phyloP scores from a whole-genome alignment of 2,329 filamentous ascomycete genomes.

The Aureobasidium musti region DNA sequence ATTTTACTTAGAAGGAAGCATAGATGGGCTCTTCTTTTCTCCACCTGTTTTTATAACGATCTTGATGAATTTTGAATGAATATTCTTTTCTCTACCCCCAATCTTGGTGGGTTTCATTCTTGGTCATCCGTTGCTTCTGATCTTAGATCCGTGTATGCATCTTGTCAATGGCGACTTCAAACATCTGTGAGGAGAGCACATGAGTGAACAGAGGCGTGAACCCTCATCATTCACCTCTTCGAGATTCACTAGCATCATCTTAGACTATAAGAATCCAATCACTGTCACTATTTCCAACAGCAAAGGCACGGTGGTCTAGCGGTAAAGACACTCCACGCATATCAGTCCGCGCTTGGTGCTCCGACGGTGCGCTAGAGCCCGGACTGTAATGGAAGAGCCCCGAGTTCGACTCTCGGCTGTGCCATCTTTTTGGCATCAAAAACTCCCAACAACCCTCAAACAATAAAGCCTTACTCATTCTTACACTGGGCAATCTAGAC shows the following conservation, averaged over 20 bases:
- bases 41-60: too few relatives aligned
- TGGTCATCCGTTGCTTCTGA: too few relatives aligned
- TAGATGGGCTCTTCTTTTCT: constrained; percentile 28
- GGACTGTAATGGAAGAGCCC: not conserved
- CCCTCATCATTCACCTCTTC: not conserved
- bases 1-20: constrained; percentile 64
- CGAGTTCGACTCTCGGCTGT: not conserved
- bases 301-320: not conserved
- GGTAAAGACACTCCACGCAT: not conserved
- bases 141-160: too few relatives aligned
- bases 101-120: too few relatives aligned
- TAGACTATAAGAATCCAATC: not conserved
- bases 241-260: not conserved
- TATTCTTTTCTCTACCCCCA: not conserved
- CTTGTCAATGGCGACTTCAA: too few relatives aligned
- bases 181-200: too few relatives aligned
- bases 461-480: too few relatives aligned
- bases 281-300: not conserved
- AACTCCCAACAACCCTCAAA: too few relatives aligned
- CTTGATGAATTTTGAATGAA: not conserved
- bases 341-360: not conserved
- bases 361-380: not conserved
- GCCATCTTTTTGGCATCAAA: not conserved
- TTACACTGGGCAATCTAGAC: not conserved
- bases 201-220: too few relatives aligned